Evolutionary conservation across 768 basidiomycete species (phyloP).

Genomic region (Artomyces pyxidatus): DNA sequence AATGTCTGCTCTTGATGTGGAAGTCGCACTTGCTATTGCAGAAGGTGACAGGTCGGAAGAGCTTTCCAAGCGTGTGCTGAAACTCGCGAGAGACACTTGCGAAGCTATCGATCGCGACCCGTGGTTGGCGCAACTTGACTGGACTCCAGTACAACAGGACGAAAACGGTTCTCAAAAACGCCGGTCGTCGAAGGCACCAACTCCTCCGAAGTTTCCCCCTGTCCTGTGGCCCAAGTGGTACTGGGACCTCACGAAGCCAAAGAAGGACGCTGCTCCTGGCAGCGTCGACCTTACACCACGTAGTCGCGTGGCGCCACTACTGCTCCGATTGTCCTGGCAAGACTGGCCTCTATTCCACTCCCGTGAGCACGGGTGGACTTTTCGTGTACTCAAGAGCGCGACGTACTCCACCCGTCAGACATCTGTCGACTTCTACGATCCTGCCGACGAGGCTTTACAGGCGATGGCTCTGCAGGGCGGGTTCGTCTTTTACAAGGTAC

Average conservation of each 20-base stretch:
- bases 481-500: conserved; percentile 81
- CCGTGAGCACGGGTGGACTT: conserved; percentile 86
- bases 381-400: conserved; percentile 51
- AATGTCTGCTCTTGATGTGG: conserved; percentile 32
- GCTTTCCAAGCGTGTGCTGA: conserved; percentile 28
- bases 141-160: conserved; percentile 33
- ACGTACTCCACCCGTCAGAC: conserved; percentile 37
- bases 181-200: conserved; percentile 4
- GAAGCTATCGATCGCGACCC: conserved; percentile 30
- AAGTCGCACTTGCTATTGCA: conserved; percentile 42
- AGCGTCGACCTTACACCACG: conserved; percentile 81
- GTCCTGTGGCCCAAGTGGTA: conserved; percentile 96
- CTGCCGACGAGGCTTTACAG: conserved; percentile 50
- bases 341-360: conserved; percentile 81
- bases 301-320: conserved; percentile 73
- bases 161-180: background rate
- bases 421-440: conserved; percentile 52
- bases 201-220: conserved; percentile 26
- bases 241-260: conserved; percentile 78
- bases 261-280: conserved; percentile 56
- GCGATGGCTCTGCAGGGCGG: conserved; percentile 40
- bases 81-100: conserved; percentile 31
- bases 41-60: conserved; percentile 30
- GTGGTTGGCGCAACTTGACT: conserved; percentile 63
- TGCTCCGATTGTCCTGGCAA: conserved; percentile 83